phyloP scores from a whole-genome alignment of 805 yeast genomes.

The Scheffersomyces coipomensis region DNA sequence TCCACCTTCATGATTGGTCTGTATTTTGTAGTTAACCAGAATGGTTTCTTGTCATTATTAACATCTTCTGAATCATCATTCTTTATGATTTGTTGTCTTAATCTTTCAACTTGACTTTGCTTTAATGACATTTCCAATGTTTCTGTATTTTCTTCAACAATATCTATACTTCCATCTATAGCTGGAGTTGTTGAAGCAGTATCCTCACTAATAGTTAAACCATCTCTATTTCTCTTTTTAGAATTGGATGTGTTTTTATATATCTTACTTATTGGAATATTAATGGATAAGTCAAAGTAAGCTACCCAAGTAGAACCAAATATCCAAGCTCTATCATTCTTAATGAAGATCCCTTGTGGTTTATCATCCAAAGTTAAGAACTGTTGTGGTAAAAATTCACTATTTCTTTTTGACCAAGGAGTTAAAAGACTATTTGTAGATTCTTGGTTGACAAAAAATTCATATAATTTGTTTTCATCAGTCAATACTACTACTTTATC shows the following conservation, averaged over 20 bases:
- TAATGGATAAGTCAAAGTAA: slow-evolving; percentile 62
- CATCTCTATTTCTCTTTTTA: slow-evolving; percentile 45
- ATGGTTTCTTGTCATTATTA: slow-evolving; percentile 39
- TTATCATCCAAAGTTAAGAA: slow-evolving; percentile 59
- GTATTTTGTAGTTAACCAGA: slow-evolving; percentile 76
- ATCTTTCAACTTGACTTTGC: slow-evolving; percentile 27
- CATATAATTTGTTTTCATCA: slow-evolving; percentile 72
- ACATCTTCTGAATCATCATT: slow-evolving; percentile 34
- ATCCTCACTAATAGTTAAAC: slow-evolving; percentile 32
- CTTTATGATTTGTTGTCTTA: slow-evolving; percentile 37
- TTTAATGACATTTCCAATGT: slow-evolving; percentile 24
- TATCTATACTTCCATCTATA: slow-evolving; percentile 21
- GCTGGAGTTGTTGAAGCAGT: slow-evolving; percentile 1
- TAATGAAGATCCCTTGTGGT: slow-evolving; percentile 68
- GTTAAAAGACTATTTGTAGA: slow-evolving; percentile 46
- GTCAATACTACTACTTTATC: slow-evolving; percentile 63
- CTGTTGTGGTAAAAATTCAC: slow-evolving; percentile 70
- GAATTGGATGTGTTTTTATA: slow-evolving; percentile 22
- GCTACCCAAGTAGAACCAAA: slow-evolving; percentile 85
- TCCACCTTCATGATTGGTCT: slow-evolving; percentile 67
- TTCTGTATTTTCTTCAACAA: slow-evolving; percentile 22
- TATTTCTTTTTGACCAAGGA: slow-evolving; percentile 75
- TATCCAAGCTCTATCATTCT: slow-evolving; percentile 64
- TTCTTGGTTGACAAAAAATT: slow-evolving; percentile 46
- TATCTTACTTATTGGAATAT: slow-evolving; percentile 46